These are phyloP conservation scores for Lachancea fermentati DNA, from an alignment of 805 yeast genomes.

Conservation along the genomic window DNA sequence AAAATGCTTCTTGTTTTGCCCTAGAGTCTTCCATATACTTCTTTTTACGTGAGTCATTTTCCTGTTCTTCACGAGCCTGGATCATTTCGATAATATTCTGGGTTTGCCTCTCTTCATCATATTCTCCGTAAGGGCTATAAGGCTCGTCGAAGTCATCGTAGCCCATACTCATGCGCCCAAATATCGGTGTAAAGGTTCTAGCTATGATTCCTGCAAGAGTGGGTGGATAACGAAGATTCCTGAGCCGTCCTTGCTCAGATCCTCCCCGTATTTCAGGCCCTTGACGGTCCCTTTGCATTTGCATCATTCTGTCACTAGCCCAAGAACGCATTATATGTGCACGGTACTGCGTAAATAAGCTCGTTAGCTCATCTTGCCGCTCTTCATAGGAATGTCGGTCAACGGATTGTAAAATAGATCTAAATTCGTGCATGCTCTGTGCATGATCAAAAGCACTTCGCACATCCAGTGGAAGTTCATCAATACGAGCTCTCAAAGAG, in stretches of 20 bases:
- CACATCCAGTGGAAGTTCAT: constrained; percentile 17
- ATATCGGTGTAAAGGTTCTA: background rate
- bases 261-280: constrained; percentile 4
- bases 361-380: constrained; percentile 17
- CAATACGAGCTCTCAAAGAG: constrained; percentile 14
- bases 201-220: constrained; percentile 1
- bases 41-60: constrained; percentile 22
- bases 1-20: constrained; percentile 22
- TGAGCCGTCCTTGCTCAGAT: background rate
- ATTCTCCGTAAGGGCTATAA: background rate
- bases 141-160: background rate
- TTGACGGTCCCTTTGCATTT: constrained; percentile 4
- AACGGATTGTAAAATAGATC: constrained; percentile 16
- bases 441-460: constrained; percentile 25
- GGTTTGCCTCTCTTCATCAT: constrained; percentile 20
- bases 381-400: constrained; percentile 21
- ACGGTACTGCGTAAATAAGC: constrained; percentile 19
- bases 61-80: constrained; percentile 31
- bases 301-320: constrained; percentile 14
- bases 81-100: constrained; percentile 30
- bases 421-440: constrained; percentile 20
- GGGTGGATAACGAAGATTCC: background rate
- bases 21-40: constrained; percentile 24
- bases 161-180: constrained; percentile 2
- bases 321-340: constrained; percentile 15